A percentile compares a stretch with the other conserved stretches of the same genome.
Conservation (phyloP, 805 yeast genomes). For the Metschnikowia santaceciliae region DNA sequence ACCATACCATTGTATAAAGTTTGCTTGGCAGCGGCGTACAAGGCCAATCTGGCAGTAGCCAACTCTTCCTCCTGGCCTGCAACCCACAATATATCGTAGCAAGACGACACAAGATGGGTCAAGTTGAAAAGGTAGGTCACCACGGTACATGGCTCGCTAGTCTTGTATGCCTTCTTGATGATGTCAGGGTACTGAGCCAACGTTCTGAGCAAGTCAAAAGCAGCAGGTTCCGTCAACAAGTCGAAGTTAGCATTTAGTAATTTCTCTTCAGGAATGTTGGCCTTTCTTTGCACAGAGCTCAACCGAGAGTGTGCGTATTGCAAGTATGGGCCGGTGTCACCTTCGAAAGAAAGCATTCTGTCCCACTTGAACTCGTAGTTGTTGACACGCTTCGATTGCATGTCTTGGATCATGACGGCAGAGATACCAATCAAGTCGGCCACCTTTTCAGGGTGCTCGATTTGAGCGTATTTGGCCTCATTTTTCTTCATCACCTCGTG, state of each 20-base stretch:
- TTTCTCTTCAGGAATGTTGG: conserved; percentile 43
- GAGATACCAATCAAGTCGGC: conserved; percentile 96
- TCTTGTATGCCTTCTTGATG: conserved; percentile 75
- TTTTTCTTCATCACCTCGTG: conserved; percentile 94
- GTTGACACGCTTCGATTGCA: conserved; percentile 95
- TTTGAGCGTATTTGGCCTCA: conserved; percentile 85
- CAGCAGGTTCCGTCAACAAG: conserved; percentile 67
- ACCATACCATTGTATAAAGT: conserved; percentile 86
- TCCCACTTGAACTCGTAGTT: conserved; percentile 97
- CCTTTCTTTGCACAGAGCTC: conserved; percentile 88
- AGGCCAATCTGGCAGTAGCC: conserved; percentile 87
- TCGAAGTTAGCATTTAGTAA: conserved; percentile 51
- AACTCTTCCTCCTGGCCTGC: conserved; percentile 88
- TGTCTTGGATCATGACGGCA: conserved; percentile 98
- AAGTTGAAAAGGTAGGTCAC: conserved; percentile 91
- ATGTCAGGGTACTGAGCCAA: conserved; percentile 91
- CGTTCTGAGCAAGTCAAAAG: conserved; percentile 66
- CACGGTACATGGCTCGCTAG: conserved; percentile 87
- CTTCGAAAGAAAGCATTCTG: conserved; percentile 96
- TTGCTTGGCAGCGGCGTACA: conserved; percentile 85
- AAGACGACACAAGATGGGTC: conserved; percentile 92
- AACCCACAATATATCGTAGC: conserved; percentile 94
- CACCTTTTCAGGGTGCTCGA: conserved; percentile 88
- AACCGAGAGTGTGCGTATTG: conserved; percentile 98
- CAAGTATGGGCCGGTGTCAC: conserved; percentile 98